These are phyloP conservation scores for Camptophora hylomeconis DNA, from an alignment of 2,329 filamentous ascomycete genomes.

Conservation along the genomic window DNA sequence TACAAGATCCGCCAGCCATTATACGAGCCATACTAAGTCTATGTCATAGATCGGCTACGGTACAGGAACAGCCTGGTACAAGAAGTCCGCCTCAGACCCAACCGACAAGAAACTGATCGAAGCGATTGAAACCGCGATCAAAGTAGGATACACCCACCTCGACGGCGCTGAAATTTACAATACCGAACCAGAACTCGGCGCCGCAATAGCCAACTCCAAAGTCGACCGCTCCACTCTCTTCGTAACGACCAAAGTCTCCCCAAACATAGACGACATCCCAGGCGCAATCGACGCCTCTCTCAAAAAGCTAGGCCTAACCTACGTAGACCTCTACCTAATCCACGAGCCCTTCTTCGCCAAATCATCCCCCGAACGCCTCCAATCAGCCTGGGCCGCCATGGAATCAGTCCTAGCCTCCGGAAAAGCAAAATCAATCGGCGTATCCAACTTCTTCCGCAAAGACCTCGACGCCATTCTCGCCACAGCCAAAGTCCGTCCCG, in stretches of 20 bases:
- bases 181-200: slow-evolving; percentile 35
- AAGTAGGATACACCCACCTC: slow-evolving; percentile 47
- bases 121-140: slow-evolving; percentile 42
- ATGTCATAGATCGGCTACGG: slow-evolving; percentile 48
- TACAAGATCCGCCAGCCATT: too few relatives aligned
- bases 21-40: too few relatives aligned
- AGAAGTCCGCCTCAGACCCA: slow-evolving; percentile 29
- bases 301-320: slow-evolving; percentile 46
- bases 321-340: slow-evolving; percentile 54
- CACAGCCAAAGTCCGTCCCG: slow-evolving; percentile 29
- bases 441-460: slow-evolving; percentile 45
- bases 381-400: slow-evolving; percentile 47
- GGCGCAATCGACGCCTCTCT: slow-evolving; percentile 42
- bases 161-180: slow-evolving; percentile 48
- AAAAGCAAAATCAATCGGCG: slow-evolving; percentile 47
- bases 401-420: slow-evolving; percentile 44
- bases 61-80: slow-evolving; percentile 53
- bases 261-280: slow-evolving; percentile 42
- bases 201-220: slow-evolving; percentile 34
- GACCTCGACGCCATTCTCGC: slow-evolving; percentile 41
- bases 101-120: slow-evolving; percentile 44
- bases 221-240: slow-evolving; percentile 35
- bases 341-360: slow-evolving; percentile 47
- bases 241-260: slow-evolving; percentile 44
- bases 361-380: slow-evolving; percentile 37